Evolutionary conservation across 495 filamentous ascomycete species (phyloP).

Genomic region (Neurospora sp.): DNA sequence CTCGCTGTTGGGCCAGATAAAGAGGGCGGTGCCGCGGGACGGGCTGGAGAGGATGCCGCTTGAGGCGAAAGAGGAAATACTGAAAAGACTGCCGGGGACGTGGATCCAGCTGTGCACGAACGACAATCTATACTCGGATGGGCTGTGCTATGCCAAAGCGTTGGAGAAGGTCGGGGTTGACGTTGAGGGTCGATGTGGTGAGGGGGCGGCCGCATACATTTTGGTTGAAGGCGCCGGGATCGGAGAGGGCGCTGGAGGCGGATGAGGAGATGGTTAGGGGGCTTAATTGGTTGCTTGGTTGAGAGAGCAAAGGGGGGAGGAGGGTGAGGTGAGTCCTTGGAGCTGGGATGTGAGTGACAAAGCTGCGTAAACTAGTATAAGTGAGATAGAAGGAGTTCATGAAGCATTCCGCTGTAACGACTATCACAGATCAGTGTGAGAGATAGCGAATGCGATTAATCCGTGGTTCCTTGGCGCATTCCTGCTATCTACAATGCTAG

Average conservation of each 20-base stretch:
- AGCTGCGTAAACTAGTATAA: not conserved
- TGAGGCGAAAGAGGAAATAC: conserved; percentile 7
- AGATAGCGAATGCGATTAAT: not conserved
- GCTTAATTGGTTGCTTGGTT: conserved; percentile 20
- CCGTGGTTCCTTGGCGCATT: conserved; percentile 8
- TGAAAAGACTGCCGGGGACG: conserved; percentile 14
- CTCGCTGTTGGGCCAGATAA: conserved; percentile 11
- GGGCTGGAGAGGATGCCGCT: conserved; percentile 16
- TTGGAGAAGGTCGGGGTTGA: conserved; percentile 18
- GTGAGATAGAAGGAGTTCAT: not conserved
- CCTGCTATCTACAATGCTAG: conserved; percentile 48
- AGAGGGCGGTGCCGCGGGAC: conserved; percentile 11
- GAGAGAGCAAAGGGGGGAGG: not conserved
- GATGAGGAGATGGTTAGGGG: conserved; percentile 36
- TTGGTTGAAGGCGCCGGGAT: conserved; percentile 23
- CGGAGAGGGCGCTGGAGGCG: conserved; percentile 14
- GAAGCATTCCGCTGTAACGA: not conserved
- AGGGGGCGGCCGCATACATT: conserved; percentile 27
- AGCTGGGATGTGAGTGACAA: not conserved
- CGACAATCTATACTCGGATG: conserved; percentile 26
- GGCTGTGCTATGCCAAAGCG: conserved; percentile 23
- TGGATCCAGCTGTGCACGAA: conserved; percentile 27
- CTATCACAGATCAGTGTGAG: not conserved
- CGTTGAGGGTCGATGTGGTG: conserved; percentile 20
- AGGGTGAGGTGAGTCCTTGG: not conserved